Percentiles rank a stretch among this genome's conserved stretches.
Conservation (phyloP, 345 rosid species). For the Sisymbrium altissimum region DNA sequence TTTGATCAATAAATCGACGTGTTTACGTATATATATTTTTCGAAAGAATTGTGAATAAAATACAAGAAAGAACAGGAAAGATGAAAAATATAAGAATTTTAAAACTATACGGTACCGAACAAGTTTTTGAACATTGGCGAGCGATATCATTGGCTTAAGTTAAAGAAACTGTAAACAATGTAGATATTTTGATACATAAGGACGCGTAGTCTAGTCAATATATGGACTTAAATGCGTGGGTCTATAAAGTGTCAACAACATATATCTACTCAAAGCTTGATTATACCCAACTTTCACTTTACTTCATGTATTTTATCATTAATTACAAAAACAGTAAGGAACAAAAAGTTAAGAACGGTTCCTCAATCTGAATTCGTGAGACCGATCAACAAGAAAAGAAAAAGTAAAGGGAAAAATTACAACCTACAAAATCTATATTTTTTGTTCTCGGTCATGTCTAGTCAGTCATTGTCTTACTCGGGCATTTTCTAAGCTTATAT, state of each 20-base stretch:
- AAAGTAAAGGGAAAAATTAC: background rate
- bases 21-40: background rate
- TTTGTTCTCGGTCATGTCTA: background rate
- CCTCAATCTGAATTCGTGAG: background rate
- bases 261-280: background rate
- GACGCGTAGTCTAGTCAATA: background rate
- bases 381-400: background rate
- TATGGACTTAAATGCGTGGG: background rate
- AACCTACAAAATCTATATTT: background rate
- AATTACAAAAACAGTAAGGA: background rate
- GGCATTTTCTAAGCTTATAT: background rate
- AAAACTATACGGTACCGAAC: background rate
- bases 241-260: conserved; percentile 2
- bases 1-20: background rate
- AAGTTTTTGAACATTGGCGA: background rate
- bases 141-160: background rate
- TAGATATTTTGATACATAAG: background rate
- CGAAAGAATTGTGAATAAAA: too few relatives aligned
- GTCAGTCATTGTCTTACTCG: background rate
- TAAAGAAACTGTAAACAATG: background rate
- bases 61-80: background rate
- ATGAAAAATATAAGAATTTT: background rate
- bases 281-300: conserved; percentile 1
- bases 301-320: background rate
- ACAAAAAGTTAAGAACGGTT: background rate